These are phyloP conservation scores for Marchantia polymorpha DNA, from an alignment of 225 moss, liverwort and hornwort genomes.

Conservation along the genomic window DNA sequence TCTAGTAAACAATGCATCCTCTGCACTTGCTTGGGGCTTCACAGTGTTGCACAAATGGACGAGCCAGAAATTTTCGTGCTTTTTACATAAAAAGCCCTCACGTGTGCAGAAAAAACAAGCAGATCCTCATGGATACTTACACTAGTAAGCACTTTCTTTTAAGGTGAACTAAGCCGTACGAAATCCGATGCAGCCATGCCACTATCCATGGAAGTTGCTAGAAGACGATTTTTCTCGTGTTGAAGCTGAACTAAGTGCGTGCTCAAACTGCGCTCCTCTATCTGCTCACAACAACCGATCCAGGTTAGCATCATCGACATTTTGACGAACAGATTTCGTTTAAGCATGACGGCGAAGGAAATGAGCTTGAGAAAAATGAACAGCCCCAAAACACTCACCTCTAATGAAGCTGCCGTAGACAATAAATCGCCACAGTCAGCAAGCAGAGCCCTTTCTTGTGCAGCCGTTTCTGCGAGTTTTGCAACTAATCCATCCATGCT, in stretches of 20 bases:
- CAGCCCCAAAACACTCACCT: conserved; percentile 44
- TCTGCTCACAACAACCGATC: conserved; percentile 46
- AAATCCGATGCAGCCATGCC: conserved; percentile 35
- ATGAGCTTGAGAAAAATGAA: not conserved
- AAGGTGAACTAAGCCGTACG: conserved; percentile 52
- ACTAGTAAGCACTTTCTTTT: conserved; percentile 23
- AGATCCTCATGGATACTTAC: conserved; percentile 20
- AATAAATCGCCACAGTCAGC: conserved; percentile 87
- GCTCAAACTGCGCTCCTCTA: conserved; percentile 90
- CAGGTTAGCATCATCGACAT: not conserved
- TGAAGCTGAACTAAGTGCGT: conserved; percentile 93
- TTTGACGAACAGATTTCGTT: not conserved
- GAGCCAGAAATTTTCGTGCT: conserved; percentile 15
- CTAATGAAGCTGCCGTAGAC: conserved; percentile 74
- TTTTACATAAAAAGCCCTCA: conserved; percentile 5
- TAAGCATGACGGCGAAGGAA: not conserved
- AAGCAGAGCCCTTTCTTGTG: conserved; percentile 82
- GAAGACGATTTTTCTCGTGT: conserved; percentile 63
- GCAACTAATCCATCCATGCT: conserved; percentile 81
- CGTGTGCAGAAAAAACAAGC: conserved; percentile 14
- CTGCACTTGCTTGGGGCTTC: conserved; percentile 13
- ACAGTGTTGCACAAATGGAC: conserved; percentile 13
- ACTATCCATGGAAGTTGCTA: conserved; percentile 38
- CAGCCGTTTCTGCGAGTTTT: conserved; percentile 87
- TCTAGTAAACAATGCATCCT: conserved; percentile 16